phyloP scores from a whole-genome alignment of 768 basidiomycete species.

The Tulasnella calospora region DNA sequence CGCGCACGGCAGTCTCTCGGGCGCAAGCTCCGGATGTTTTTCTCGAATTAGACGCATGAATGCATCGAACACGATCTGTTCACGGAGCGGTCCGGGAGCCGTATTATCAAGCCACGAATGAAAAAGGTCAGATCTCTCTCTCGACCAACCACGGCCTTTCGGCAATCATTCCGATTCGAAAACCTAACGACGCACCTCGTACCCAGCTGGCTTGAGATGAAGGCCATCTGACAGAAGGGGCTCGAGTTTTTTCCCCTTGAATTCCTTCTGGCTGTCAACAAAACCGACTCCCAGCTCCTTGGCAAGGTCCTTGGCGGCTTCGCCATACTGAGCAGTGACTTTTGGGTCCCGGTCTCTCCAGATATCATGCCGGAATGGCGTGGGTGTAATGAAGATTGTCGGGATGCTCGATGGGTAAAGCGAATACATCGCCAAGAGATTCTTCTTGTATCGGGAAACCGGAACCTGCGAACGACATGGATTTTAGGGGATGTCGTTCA shows the following conservation, averaged over 20 bases:
- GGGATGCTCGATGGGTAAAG: constrained; percentile 24
- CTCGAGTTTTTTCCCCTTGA: constrained; percentile 14
- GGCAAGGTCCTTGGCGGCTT: constrained; percentile 23
- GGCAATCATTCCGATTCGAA: not conserved
- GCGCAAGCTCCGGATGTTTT: constrained; percentile 19
- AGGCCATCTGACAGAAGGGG: constrained; percentile 19
- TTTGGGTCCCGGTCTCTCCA: constrained; percentile 24
- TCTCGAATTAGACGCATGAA: constrained; percentile 21
- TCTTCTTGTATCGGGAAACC: constrained; percentile 18
- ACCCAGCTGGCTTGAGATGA: constrained; percentile 26
- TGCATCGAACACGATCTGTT: constrained; percentile 21
- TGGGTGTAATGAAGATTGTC: constrained; percentile 25
- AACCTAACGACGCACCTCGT: constrained; percentile 13
- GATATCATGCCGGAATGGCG: constrained; percentile 14
- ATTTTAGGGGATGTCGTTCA: not conserved
- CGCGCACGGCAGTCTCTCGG: constrained; percentile 16
- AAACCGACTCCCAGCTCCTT: constrained; percentile 3
- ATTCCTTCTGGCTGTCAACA: constrained; percentile 23
- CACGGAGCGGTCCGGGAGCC: not conserved
- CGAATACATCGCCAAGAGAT: constrained; percentile 25
- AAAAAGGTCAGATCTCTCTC: not conserved
- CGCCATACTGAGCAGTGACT: constrained; percentile 19
- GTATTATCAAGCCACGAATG: not conserved
- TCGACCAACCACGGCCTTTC: not conserved
- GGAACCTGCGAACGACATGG: constrained; percentile 9